A percentile compares a stretch with the other conserved stretches of the same genome.
Conservation (phyloP, 1,284 basidiomycete species). For the Fomitopsis betulina region DNA sequence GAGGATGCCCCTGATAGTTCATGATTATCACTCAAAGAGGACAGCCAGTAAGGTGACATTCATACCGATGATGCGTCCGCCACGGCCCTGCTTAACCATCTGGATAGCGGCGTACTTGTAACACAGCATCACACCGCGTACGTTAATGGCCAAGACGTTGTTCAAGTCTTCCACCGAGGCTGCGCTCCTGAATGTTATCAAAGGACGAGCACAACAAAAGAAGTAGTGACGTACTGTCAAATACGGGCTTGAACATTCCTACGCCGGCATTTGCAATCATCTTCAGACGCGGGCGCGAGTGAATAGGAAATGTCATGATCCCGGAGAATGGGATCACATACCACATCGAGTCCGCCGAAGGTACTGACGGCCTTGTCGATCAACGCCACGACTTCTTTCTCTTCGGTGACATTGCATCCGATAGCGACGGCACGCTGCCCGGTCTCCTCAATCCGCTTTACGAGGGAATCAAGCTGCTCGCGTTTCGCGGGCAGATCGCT, state of each 20-base stretch:
- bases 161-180: conserved; percentile 21
- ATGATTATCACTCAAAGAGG: background rate
- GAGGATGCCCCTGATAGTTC: conserved; percentile 15
- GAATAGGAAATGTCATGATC: too few relatives aligned
- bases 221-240: conserved; percentile 1
- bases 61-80: conserved; percentile 28
- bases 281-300: too few relatives aligned
- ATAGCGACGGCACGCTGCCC: conserved; percentile 20
- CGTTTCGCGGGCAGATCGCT: conserved; percentile 23
- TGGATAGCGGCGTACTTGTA: conserved; percentile 31
- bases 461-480: conserved; percentile 14
- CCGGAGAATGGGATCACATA: too few relatives aligned
- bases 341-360: conserved; percentile 26
- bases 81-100: conserved; percentile 29
- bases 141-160: too few relatives aligned
- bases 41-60: too few relatives aligned
- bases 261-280: conserved; percentile 31
- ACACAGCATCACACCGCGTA: conserved; percentile 26
- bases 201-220: too few relatives aligned
- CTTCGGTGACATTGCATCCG: too few relatives aligned
- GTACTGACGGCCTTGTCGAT: conserved; percentile 21
- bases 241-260: conserved; percentile 11
- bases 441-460: conserved; percentile 15
- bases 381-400: conserved; percentile 26
- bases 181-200: too few relatives aligned